Evolutionary conservation across 2,329 filamentous ascomycete genomes (phyloP), one percentile per base, ranked within the genome.

Genomic region (Canariomyces notabilis): DNA sequence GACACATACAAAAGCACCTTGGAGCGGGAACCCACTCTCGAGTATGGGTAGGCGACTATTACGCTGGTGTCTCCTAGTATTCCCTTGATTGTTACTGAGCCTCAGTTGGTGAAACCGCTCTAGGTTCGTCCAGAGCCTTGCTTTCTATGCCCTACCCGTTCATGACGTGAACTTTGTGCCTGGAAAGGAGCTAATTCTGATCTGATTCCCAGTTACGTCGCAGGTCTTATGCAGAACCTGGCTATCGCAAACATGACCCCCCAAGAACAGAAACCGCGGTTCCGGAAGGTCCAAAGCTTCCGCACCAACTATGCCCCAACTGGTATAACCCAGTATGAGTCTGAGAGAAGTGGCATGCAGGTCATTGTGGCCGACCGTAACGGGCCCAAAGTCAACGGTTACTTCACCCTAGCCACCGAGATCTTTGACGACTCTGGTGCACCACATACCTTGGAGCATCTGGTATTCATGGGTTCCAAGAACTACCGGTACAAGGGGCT

Each of bases 371-470:
- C 94, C 57, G 87, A 97, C 64, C 84, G 89, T 57, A 82, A 93
- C 63, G 91, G 93, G 0, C 93, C 93, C n/a, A 97, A 96, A 66
- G 79, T 96, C 51, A 85, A 87, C 57, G 93, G 93, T 26, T 95
- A 94, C 68, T 98, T 98, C 67, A 85, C 90, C 26, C 77, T 98
- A 43, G 93, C 93, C 26, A 98, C 93, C 3, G 93, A 98, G 68
- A 97, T 98, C 58, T 85, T 95, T 59, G 93, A 98, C 69, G 89
- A 98, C 65, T 97, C 91, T 9, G 93, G 93, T 33, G 87, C 93
- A 12, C 93, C 87, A 5, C 87, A 91, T 61, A 90, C 87, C 0
- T 73, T 91, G n/a, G 85, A 91, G 67, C 85, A 90, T 64, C 69
- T 91, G 12, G 74, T 87, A 54, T 91, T 90, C 63, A 89, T 90